Evolutionary conservation across 73 alveolate species (phyloP).

Genomic region (Symbiodinium pilosum): DNA sequence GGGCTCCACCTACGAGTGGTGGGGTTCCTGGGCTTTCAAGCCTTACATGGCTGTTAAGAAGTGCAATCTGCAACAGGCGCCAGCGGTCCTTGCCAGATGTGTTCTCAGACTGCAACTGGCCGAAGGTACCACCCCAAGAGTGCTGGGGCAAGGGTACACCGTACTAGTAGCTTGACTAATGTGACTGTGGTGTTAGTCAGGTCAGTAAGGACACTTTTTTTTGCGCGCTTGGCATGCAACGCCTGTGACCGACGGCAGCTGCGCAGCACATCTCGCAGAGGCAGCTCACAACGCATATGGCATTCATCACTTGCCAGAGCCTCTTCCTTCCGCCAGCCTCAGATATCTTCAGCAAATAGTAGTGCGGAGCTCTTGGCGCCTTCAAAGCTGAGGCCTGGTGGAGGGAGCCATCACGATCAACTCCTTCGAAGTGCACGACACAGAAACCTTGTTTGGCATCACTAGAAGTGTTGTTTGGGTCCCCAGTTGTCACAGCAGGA

Average conservation of each 20-base stretch:
- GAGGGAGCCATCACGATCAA: constrained; percentile 42
- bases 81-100: constrained; percentile 24
- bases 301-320: constrained; percentile 27
- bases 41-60: background rate
- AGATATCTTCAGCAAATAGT: too few species aligned
- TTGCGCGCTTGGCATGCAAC: too few species aligned
- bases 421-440: constrained; percentile 24
- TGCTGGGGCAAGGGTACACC: too few species aligned
- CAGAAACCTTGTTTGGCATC: background rate
- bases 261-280: background rate
- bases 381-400: constrained; percentile 49
- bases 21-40: background rate
- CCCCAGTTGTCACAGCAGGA: too few species aligned
- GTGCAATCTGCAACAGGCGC: constrained; percentile 8
- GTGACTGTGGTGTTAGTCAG: too few species aligned
- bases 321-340: background rate
- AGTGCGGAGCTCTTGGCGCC: background rate
- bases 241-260: too few species aligned
- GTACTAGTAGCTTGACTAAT: too few species aligned
- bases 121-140: constrained; percentile 12
- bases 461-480: too few species aligned
- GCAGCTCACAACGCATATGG: constrained; percentile 56
- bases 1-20: constrained; percentile 59
- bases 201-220: too few species aligned
- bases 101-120: constrained; percentile 92